phyloP scores from a whole-genome alignment of 2,329 filamentous ascomycete genomes.

The Penicillium sp. region DNA sequence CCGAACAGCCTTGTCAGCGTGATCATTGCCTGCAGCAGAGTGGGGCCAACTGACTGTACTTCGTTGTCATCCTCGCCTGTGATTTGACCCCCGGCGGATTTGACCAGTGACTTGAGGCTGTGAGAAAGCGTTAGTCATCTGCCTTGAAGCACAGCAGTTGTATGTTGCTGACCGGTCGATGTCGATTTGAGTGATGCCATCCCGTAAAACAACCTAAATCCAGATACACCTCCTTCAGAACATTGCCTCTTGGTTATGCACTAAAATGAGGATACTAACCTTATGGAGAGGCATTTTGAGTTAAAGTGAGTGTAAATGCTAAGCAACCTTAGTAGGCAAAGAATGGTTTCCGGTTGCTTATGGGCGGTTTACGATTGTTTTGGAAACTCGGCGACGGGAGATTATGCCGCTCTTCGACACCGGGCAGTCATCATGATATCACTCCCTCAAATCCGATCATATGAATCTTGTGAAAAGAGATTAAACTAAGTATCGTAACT shows the following conservation, averaged over 20 bases:
- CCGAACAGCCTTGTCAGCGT: neutral
- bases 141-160: neutral
- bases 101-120: conserved; percentile 16
- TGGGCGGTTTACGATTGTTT: neutral
- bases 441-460: neutral
- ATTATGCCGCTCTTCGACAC: neutral
- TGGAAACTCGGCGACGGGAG: neutral
- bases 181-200: conserved; percentile 14
- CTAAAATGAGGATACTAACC: neutral
- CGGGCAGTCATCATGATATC: conserved; percentile 10
- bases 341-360: neutral
- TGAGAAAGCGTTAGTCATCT: neutral
- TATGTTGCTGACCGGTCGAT: conserved; percentile 11
- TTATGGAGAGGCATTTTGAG: conserved; percentile 3
- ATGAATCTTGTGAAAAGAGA: too few relatives aligned
- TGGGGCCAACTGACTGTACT: conserved; percentile 13
- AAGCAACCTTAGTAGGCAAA: neutral
- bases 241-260: too few relatives aligned
- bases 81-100: conserved; percentile 16
- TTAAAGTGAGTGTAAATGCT: too few relatives aligned
- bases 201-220: conserved; percentile 10
- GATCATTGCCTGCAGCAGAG: too few relatives aligned
- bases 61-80: conserved; percentile 3
- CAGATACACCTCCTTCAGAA: neutral
- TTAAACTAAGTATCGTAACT: too few relatives aligned